Base-by-base conservation (phyloP, 2,329 filamentous ascomycete genomes). In the Gremmenia infestans region DNA sequence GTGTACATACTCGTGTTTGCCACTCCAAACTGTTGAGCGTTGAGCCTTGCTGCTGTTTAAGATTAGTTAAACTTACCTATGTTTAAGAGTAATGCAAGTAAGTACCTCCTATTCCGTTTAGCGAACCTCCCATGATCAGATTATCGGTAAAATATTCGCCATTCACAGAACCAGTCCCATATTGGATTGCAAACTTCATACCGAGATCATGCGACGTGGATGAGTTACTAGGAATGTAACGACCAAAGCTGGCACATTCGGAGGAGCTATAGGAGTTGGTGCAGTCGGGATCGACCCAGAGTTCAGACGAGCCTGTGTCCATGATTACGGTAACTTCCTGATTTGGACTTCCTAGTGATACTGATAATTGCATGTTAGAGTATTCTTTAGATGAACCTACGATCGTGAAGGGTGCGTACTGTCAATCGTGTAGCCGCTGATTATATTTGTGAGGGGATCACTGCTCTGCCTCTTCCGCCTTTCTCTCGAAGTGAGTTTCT, bases 231-330 rank as follows among this genome's bases (percentile, higher is more conserved):
- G 55, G 47, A 3, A 3, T 25, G 28, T 60, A 60, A 4, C 52
- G 11, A 8, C 51, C 47, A 35, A 48, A 43, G 25, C 37, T 19
- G 17, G n/a, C 15, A 43, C 52, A 54, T 7, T 32, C 28, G 25
- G 32, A 6, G n/a, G 57, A 15, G 17, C 39, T 46, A 8, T 39
- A 53, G 1, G 58, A 51, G 19, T 69, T 70, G 51, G 61, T 61
- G 61, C 74, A 76, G 7, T 69, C 64, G 6, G 74, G 73, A 54
- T 76, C 74, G 39, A 76, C 72, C 74, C 73, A 76, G 5, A 74
- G 67, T 60, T 76, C 73, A 8, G 68, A 65, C 4, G 73, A 75
- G 15, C 73, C 73, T 0, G 74, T 76, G 56, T 76, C 73, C 49
- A 76, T 69, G 57, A 72, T 69, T 57, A 76, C 71, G 36, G 65